Evolutionary conservation across 2,329 filamentous ascomycete species (phyloP), one percentile per base, ranked within the genome.

Genomic region (Hymenoscyphus salicellus): DNA sequence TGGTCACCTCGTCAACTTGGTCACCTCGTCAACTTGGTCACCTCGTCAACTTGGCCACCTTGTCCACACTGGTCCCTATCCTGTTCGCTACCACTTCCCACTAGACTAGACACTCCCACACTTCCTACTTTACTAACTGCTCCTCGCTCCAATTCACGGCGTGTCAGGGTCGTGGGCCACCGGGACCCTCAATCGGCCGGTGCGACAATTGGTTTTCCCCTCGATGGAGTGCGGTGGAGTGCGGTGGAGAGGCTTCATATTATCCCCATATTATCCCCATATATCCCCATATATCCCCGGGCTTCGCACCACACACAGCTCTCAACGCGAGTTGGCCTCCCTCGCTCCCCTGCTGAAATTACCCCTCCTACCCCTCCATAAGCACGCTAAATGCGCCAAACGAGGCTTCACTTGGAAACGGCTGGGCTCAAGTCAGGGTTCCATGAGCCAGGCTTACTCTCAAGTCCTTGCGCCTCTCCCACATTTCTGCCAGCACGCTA

Each of bases 361-460:
- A 62, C 63, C 63, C 63, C 60, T 60, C 60, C 60, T 62, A 60
- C 63, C 63, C 63, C 60, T 57, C 63, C 58, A 65, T 58, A 23
- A 33, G 32, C 23, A 46, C 43, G 52, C 60, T 59, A 55, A 28
- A 30, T 26, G 58, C 63, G 58, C 61, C 64, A 63, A 52, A 55
- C 58, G 57, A 61, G n/a, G 59, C 36, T 38, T 59, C 52, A 26
- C 38, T 46, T 26, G 58, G 58, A 56, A 56, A 56, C 26, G n/a
- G n/a, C 14, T 14, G 58, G 58, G 28, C 23, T 60, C 6, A 17
- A 17, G 6, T 20, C 36, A 38, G 36, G 36, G 59, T 16, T 28
- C n/a, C 20, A 36, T 36, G 11, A 33, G 16, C 58, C 43, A 33
- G 46, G 23, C 2, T 20, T 33, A 5, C 16, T 33, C 30, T 3